phyloP scores from a whole-genome alignment of 495 filamentous ascomycete genomes.

The Daldinia loculata region DNA sequence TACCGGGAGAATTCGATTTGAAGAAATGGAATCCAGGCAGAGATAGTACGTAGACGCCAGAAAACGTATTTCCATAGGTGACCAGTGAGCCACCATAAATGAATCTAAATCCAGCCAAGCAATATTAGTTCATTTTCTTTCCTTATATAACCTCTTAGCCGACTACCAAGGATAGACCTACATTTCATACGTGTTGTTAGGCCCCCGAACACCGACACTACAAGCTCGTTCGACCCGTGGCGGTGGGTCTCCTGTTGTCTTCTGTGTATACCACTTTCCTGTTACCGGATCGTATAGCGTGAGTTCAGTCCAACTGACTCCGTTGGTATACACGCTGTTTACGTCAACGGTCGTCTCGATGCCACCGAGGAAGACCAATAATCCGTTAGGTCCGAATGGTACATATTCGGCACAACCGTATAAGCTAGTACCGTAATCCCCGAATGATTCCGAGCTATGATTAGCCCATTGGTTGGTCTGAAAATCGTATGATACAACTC shows the following conservation, averaged over 20 bases:
- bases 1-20: constrained; percentile 35
- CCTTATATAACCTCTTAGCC: background rate
- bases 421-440: constrained; percentile 43
- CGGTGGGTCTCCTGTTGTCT: constrained; percentile 42
- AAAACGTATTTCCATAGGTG: constrained; percentile 14
- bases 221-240: constrained; percentile 38
- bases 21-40: constrained; percentile 60
- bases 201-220: constrained; percentile 42
- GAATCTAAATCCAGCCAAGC: constrained; percentile 40
- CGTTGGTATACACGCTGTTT: constrained; percentile 25
- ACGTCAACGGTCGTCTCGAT: constrained; percentile 33
- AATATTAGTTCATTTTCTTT: constrained; percentile 1
- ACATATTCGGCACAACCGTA: constrained; percentile 46
- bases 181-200: constrained; percentile 51
- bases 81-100: constrained; percentile 47
- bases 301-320: constrained; percentile 39
- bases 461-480: constrained; percentile 47
- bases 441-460: constrained; percentile 36
- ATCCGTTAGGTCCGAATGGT: constrained; percentile 49
- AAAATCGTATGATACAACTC: constrained; percentile 50
- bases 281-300: constrained; percentile 52
- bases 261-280: constrained; percentile 46
- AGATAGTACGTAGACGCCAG: constrained; percentile 53
- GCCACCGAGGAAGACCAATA: constrained; percentile 51
- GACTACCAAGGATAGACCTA: constrained; percentile 4